phyloP scores from a whole-genome alignment of 2,329 filamentous ascomycete genomes.

The Pestalotiopsis sp. region DNA sequence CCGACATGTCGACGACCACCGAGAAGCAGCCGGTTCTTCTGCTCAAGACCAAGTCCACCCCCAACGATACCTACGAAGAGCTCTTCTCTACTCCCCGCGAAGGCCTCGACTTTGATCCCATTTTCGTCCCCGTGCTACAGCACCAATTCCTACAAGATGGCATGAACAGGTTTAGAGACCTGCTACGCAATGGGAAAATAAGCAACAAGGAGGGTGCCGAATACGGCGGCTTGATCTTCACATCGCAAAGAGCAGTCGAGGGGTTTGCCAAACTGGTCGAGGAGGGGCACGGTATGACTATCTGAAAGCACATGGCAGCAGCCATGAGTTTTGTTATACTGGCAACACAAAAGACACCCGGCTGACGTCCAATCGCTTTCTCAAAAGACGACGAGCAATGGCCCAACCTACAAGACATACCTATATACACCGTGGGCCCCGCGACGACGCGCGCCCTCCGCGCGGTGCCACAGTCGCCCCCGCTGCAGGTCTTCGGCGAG shows the following conservation, averaged over 20 bases:
- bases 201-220: conserved; percentile 36
- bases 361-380: neutral
- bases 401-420: conserved; percentile 59
- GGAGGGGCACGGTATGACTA: conserved; percentile 45
- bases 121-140: conserved; percentile 77
- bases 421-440: conserved; percentile 79
- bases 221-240: conserved; percentile 83
- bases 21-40: conserved; percentile 63
- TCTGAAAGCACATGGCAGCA: neutral
- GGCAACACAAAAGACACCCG: conserved; percentile 6
- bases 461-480: conserved; percentile 53
- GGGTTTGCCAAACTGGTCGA: conserved; percentile 69
- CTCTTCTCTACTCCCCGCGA: conserved; percentile 55
- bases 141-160: conserved; percentile 68
- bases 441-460: conserved; percentile 77
- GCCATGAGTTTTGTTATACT: neutral
- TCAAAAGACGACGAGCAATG: conserved; percentile 35
- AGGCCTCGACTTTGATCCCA: conserved; percentile 57
- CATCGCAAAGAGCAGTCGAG: conserved; percentile 82
- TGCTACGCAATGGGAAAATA: conserved; percentile 51
- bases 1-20: conserved; percentile 14
- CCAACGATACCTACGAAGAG: conserved; percentile 73
- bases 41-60: conserved; percentile 76
- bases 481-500: conserved; percentile 71
- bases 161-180: conserved; percentile 52